Base-by-base conservation (phyloP, 495 filamentous ascomycete species). In the Daldinia childiae region DNA sequence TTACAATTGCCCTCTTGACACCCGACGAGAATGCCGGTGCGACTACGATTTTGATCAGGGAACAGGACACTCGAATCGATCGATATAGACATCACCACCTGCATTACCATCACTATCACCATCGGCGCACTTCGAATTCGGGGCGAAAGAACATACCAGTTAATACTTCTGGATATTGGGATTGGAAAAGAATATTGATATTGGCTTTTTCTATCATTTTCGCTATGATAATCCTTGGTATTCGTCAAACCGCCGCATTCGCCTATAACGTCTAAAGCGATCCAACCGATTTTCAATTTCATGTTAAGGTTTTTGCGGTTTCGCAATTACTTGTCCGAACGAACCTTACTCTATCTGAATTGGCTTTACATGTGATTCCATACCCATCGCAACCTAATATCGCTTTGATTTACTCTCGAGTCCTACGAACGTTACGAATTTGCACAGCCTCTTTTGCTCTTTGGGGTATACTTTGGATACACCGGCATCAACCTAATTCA, bases 401-500 rank as follows among this genome's bases (percentile, higher is more conserved):
- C 48, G 56, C 43, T 36, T 17, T 57, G 26, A 15, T 62, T 62
- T 59, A 38, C 39, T 39, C 30, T 62, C 62, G 50, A 57, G 51
- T 32, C 29, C 21, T 41, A 15, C 34, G 26, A 41, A 34, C n/a
- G 29, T 17, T 55, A 38, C 15, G 29, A 43, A 34, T 58, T 60
- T 59, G 11, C 26, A 41, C 39, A 62, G 32, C 43, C 21, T 51
- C 50, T 61, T 66, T 30, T 62, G 43, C 24, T 56, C 50, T 57
- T 66, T 30, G 62, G 43, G 43, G 21, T 58, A 58, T 58, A 58
- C 70, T 65, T 69, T 68, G 70, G 71, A 74, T 74, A 66, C 41
- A 60, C 62, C 21, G 59, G 43, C 30, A 57, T 52, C 62, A 70
- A 67, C 54, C 55, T 65, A 64, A 64, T 60, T 52, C n/a, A 41